Evolutionary conservation across 208 protist species (phyloP), one percentile per base, ranked within the genome.

Genomic region (Wallacemonas sp.): DNA sequence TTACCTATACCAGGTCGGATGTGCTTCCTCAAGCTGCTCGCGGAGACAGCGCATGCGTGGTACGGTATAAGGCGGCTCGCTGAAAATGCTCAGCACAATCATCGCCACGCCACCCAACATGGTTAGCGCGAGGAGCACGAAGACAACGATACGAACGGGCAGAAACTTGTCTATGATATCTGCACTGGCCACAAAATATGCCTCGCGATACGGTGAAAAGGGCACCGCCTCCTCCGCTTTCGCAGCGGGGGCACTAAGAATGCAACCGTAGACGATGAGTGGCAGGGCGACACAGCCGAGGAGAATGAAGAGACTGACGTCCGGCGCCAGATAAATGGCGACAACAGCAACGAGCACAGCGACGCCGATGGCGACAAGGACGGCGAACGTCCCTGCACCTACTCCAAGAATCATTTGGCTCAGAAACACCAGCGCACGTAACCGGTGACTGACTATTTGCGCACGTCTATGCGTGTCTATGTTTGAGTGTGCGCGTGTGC

Each of bases 1-100:
- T n/a, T 76, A 93, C 45, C 66, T 58, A 53, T 88, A 91, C 89
- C 89, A 94, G 12, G 83, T 88, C 8, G 83, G 89, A 62, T 94
- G 85, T 12, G 80, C 66, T 53, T 92, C 81, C 53, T 89, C 83
- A 42, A 92, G 67, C 55, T 84, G 79, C 60, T 94, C 79, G 15
- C 89, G 76, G 15, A 92, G 76, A 63, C 83, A 94, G 21, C 68
- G 80, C 70, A 92, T 85, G 1, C 79, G 80, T 24, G 89, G 89
- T 4, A 78, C 83, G 26, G 73, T 74, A 62, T 86, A 91, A 5
- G 81, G 83, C 24, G 81, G 76, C 27, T 84, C 85, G 0, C 39
- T 54, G 30, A 83, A 39, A 2, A 87, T 63, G 17, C 62, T 30
- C 0, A 87, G 1, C 1, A 85, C 57, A 36, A 88, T 48, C 36